Base-by-base conservation (phyloP, 345 rosid genomes). In the Arabis alpina region DNA sequence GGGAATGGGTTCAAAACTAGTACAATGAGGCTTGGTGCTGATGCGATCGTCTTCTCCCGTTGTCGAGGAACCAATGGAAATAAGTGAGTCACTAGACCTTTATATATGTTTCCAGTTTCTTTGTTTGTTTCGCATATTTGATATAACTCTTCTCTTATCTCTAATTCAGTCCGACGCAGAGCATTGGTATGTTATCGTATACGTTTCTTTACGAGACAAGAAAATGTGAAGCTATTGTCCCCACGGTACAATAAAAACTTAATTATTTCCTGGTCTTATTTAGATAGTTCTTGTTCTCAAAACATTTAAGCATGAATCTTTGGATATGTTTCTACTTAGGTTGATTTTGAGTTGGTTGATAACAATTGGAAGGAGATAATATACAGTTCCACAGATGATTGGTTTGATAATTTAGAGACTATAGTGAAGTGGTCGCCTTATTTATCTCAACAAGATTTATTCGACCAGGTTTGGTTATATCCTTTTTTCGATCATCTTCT, bases 1-100 rank as follows among this genome's bases (percentile, higher is more conserved):
- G 96, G 97, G 48, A 91, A 91, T 79, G 96, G 97, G 12, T 86
- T 91, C 54, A 91, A 91, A 72, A 89, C 96, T 11, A 87, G 96
- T 67, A 84, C 90, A 7, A 91, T 91, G 97, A 89, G 93, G 78
- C 88, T 91, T 49, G 93, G 97, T 51, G 91, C 96, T 52, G 97
- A 91, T 81, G 93, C 84, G 9, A 81, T 91, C 52, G 97, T 91
- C 74, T 86, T 91, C 60, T 78, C 97, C 2, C 82, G 84, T 30
- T 78, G 86, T 71, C 62, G 14, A 3, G 86, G 85, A 52, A 52
- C 15, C 37, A 78, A 78, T 48, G 87, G 85, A 54, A 76, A 60
- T 13, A 80, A 88, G 90, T 83, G 28, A 62, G 58, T 59, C 15
- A 25, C 16, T 41, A 15, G 14, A 64, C 37, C 7, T 28, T 27